A percentile compares a stretch with the other conserved stretches of the same genome.
These are phyloP conservation scores for Plasmodium fragile DNA, from an alignment of 169 alveolate species.

Conservation along the genomic window DNA sequence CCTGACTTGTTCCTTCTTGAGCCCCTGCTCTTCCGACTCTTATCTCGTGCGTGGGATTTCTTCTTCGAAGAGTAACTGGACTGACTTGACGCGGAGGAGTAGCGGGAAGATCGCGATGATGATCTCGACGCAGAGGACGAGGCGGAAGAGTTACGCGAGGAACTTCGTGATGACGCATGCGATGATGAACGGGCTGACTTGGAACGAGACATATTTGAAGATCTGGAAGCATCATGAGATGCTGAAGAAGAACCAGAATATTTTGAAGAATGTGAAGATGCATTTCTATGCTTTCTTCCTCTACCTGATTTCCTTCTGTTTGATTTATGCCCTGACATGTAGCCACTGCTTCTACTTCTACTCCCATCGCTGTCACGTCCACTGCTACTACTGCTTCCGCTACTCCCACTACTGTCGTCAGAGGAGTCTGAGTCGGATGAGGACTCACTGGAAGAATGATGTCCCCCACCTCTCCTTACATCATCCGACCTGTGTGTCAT, in stretches of 20 bases:
- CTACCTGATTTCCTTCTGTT: background rate
- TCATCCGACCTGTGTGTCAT: background rate
- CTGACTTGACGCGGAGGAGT: constrained; percentile 9
- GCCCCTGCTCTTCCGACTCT: background rate
- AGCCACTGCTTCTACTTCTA: background rate
- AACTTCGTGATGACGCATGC: background rate
- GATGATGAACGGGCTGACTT: constrained; percentile 12
- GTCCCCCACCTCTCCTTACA: background rate
- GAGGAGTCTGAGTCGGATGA: background rate
- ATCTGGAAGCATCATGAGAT: background rate
- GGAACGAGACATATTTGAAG: constrained; percentile 15
- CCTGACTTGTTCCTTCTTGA: constrained; percentile 5
- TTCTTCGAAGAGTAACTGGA: constrained; percentile 13
- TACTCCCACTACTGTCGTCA: constrained; percentile 4
- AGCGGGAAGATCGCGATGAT: background rate
- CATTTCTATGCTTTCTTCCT: background rate
- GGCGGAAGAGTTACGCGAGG: constrained; percentile 1
- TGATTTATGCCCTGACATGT: background rate
- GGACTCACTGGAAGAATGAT: background rate
- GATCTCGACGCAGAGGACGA: constrained; percentile 33
- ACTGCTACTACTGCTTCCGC: background rate
- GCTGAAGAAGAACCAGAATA: constrained; percentile 19
- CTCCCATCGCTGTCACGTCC: background rate
- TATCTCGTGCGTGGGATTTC: background rate
- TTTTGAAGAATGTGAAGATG: constrained; percentile 12